Evolutionary conservation across 805 yeast species (phyloP), one percentile per base, ranked within the genome.

Genomic region (Ogataea naganishii): DNA sequence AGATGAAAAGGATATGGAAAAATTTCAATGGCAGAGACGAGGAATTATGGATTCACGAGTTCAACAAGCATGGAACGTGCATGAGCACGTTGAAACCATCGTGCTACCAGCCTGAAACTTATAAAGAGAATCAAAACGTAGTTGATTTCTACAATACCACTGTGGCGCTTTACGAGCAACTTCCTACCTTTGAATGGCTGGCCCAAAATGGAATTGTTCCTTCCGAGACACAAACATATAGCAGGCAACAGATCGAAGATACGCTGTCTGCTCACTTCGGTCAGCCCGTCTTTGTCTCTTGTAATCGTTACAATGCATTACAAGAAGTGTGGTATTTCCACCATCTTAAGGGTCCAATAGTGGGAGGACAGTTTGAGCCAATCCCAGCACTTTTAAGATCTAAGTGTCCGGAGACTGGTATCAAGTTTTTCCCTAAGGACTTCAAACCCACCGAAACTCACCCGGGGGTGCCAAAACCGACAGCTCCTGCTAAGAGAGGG

Each of bases 11-110:
- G 18, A 55, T 65, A 36, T 88, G 96, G 96, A 78, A 80, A 50
- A 78, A 80, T 44, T 69, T 68, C 46, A 73, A 71, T 29, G 84
- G 84, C 8, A 52, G 69, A 33, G 89, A 80, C 49, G 76, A 72
- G 34, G 49, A 65, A 5, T 59, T 88, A 29, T 88, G 97, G 97
- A 65, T 70, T 20, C 96, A 88, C 55, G 96, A 88, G 56, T 88
- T 72, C 66, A 86, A 88, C 60, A 88, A 88, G 52, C 97, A 88
- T 51, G 96, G 88, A 15, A 85, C 95, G 7, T 88, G 96, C 57
- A 76, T 86, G 67, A 72, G 77, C 27, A 85, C 96, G 1, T 60
- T 88, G 26, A 72, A 67, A 33, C 82, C 92, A 3, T 42, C 53
- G 4, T 88, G 97, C 53, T 86, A 85, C 53, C 57, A 56, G 6